Base-by-base conservation (phyloP, 129 eudicot genomes). In the Kitagawia praeruptora region DNA sequence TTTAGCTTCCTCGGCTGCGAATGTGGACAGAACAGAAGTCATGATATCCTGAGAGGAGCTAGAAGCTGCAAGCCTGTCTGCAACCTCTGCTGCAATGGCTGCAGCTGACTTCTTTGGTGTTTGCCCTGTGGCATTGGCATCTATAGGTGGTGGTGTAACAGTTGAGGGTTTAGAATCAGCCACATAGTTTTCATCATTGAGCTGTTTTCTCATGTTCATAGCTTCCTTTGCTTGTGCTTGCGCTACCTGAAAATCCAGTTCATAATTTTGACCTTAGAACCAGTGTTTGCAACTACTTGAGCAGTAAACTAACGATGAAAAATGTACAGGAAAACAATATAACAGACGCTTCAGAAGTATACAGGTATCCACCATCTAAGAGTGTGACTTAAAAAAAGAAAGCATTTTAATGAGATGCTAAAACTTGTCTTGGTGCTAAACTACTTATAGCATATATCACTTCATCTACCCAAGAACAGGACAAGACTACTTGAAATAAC, bases 41-140 rank as follows among this genome's bases (percentile, higher is more conserved):
- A 94, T 94, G 28, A 94, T 94, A 44, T 88, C 85, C 75, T 91
- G 97, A 48, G 98, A 94, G 40, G 98, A 94, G 64, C 91, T 89
- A 14, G 98, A 94, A 42, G 98, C 98, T 4, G 97, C 83, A 37
- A 94, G 97, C 83, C 82, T 85, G 81, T 94, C 98, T 18, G 93
- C 98, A 82, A 94, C 97, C 87, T 86, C 92, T 47, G 98, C 98
- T 46, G 98, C 98, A 61, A 93, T 89, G 74, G 85, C 84, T 10
- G 95, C 86, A 40, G 98, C 90, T 0, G 92, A 78, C 77, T 91
- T 93, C 81, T 83, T 88, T 13, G 88, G 78, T 25, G 79, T 79
- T 81, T 81, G 85, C 56, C 84, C 64, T 67, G 83, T 83, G 37
- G 85, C 21, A 31, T 73, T 80, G 67, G 81, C 69, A 56, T 82